Evolutionary conservation across 257 asterid genomes (phyloP), one percentile per base, ranked within the genome.

Genomic region (Ilex asprella): DNA sequence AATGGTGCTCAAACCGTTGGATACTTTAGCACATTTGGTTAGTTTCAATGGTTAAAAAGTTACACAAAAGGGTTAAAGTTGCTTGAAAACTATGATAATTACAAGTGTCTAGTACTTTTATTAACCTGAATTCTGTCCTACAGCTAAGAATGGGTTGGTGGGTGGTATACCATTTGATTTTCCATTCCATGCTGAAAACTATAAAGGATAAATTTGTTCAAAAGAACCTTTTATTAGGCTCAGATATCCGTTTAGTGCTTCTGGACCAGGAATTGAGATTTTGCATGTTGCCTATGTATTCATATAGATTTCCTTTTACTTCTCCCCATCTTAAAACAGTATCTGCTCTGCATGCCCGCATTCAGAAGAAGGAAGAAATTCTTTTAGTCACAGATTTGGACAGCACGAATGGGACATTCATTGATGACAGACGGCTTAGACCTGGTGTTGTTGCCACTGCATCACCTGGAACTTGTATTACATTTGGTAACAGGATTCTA

Each of bases 341-440:
- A 29, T 91, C 98, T 31, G 88, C 66, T 58, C 30, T 79, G 50
- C 98, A 91, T 64, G 98, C 96, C 12, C 89, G 81, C 70, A 81
- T 91, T 60, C 81, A 77, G 84, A 88, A 76, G 76, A 70, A 87
- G 2, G 89, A 82, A 41, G 78, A 76, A 60, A 85, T 66, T 64
- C 94, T 91, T 3, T 65, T 88, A 73, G 70, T 91, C 16, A 85
- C 89, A 30, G 98, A 91, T 77, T 78, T 91, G 70, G 91, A 91
- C 75, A 86, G 96, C 94, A 91, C 98, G 39, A 91, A 91, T 30
- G 95, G 98, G 29, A 91, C 98, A 14, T 91, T 81, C 77, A 75
- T 91, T 1, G 93, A 70, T 27, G 95, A 84, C 61, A 86, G 62
- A 50, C 75, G 96, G 59, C 91, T 91, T 31, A 75, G 58, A 56